Percentiles rank a stretch among this genome's conserved stretches.
phyloP scores from a whole-genome alignment of 169 alveolate genomes.

The Eimeria acervulina region DNA sequence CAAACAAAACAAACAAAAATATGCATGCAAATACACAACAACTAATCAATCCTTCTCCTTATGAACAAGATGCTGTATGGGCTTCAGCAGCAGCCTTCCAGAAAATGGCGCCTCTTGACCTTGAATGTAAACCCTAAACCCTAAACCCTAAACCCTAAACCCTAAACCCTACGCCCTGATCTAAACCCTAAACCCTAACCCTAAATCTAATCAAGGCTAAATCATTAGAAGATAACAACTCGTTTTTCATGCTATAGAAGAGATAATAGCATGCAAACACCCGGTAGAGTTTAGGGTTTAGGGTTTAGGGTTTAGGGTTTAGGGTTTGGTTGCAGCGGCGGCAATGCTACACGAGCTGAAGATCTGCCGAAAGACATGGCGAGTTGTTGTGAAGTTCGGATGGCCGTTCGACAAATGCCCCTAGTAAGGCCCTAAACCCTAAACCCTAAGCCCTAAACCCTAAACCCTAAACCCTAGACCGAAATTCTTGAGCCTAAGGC shows the following conservation, averaged over 20 bases:
- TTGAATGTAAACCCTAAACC: constrained; percentile 23
- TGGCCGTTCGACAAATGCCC: constrained; percentile 86
- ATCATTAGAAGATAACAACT: too few species aligned
- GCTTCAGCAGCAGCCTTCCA: background rate
- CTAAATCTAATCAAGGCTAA: too few species aligned
- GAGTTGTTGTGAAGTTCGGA: constrained; percentile 82
- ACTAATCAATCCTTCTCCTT: background rate
- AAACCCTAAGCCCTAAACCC: background rate
- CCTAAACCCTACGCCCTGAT: background rate
- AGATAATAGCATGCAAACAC: too few species aligned
- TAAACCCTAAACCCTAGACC: background rate
- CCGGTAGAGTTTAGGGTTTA: constrained; percentile 17
- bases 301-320: constrained; percentile 42
- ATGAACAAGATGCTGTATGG: constrained; percentile 46
- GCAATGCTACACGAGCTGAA: constrained; percentile 76
- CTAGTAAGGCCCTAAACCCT: constrained; percentile 25
- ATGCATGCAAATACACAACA: background rate
- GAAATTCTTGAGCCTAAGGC: background rate
- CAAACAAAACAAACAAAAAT: background rate
- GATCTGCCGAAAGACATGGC: constrained; percentile 86
- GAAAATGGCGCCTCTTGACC: background rate
- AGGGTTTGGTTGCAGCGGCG: constrained; percentile 74
- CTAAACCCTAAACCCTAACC: background rate
- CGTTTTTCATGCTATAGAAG: too few species aligned
- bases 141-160: constrained; percentile 7